Base-by-base conservation (phyloP, 805 yeast species). In the Starmerella stigmatis region DNA sequence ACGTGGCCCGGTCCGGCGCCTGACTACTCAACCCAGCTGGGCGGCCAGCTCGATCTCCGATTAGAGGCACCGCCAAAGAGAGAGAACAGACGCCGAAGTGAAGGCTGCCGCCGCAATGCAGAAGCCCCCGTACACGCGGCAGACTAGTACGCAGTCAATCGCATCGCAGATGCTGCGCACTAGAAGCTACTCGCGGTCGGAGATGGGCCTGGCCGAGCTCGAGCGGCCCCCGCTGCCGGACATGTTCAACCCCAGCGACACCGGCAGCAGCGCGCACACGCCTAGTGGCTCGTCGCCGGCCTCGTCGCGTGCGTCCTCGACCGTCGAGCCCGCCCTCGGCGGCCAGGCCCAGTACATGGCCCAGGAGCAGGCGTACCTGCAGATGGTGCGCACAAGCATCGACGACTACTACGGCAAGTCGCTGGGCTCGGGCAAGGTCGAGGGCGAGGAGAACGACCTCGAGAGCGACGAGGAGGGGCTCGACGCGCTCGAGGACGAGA, bases 301-400 rank as follows among this genome's bases (percentile, higher is more conserved):
- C 21, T 38, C 41, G 5, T 26, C 41, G 17, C 27, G 21, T n/a
- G 29, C 30, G 8, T 28, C 41, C 2, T 19, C 26, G 17, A 5
- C 22, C 19, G 19, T 38, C n/a, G 41, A 26, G 26, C 38, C 47
- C 2, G 39, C 35, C 3, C 38, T 47, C 3, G 47, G 47, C 17
- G 47, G 50, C 13, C 61, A 56, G 51, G 64, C 65, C 29, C 71
- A 67, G 54, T 75, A 75, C 57, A 56, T 70, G 47, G 74, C 78
- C 3, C 88, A 81, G 56, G 92, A 83, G 57, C 71, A 71, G 54
- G 73, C 77, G 0, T 82, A 82, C 55, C 61, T 83, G 46, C 74
- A 72, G 46, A 75, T 75, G 57, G 73, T 82, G 57, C 71, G 73
- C 47, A 77, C 77, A 51, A 79, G 75, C 50, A 72, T 68, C 3